Conservation (phyloP, 768 basidiomycete species). For the Trametes coccinea region DNA sequence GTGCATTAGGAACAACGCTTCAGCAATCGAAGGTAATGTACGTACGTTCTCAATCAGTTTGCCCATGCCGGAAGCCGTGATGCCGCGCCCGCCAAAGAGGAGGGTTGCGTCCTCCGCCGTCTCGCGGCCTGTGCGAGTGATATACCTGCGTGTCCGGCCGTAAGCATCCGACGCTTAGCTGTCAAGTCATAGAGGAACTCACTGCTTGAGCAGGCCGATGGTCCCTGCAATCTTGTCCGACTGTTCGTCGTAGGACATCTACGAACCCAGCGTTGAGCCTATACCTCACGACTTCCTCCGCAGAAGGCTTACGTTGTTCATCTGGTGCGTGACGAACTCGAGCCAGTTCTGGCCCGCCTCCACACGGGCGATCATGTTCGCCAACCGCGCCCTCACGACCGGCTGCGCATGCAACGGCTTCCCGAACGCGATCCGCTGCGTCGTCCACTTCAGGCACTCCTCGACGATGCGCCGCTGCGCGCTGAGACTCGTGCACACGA, state of each 20-base stretch:
- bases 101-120: slow-evolving; percentile 76
- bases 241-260: slow-evolving; percentile 89
- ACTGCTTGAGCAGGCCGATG: slow-evolving; percentile 90
- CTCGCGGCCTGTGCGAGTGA: slow-evolving; percentile 66
- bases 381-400: slow-evolving; percentile 87
- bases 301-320: slow-evolving; percentile 69
- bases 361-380: slow-evolving; percentile 85
- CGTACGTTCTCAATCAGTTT: slow-evolving; percentile 77
- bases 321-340: slow-evolving; percentile 87
- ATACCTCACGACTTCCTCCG: slow-evolving; percentile 5
- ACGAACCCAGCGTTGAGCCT: slow-evolving; percentile 10
- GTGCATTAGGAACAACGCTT: not conserved
- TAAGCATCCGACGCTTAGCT: no score
- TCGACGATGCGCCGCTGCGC: slow-evolving; percentile 83
- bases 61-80: slow-evolving; percentile 89
- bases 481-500: slow-evolving; percentile 65
- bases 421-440: slow-evolving; percentile 88
- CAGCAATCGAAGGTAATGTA: not conserved
- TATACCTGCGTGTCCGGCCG: slow-evolving; percentile 46
- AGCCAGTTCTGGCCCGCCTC: slow-evolving; percentile 89
- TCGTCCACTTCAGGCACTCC: slow-evolving; percentile 92
- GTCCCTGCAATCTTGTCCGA: slow-evolving; percentile 85
- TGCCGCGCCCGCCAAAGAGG: slow-evolving; percentile 86
- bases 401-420: slow-evolving; percentile 81
- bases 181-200: slow-evolving; percentile 13